phyloP scores from a whole-genome alignment of 208 protist species.

The Trypanosoma platydactyli region DNA sequence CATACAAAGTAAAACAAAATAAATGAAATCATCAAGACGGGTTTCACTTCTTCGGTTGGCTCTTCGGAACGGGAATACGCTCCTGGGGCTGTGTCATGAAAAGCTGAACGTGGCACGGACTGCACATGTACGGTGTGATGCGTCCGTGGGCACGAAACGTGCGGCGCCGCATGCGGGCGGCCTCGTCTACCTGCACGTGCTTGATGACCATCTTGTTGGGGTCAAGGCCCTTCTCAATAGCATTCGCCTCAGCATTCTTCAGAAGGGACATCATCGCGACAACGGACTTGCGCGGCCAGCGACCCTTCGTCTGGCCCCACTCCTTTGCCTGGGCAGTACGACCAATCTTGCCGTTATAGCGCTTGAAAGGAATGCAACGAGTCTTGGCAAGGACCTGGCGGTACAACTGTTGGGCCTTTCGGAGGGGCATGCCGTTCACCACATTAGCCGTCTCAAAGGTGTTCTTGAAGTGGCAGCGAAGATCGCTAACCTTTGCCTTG shows the following conservation, averaged over 20 bases:
- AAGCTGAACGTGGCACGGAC: constrained; percentile 74
- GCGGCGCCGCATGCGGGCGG: constrained; percentile 89
- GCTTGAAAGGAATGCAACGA: constrained; percentile 94
- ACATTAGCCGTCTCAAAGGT: constrained; percentile 93
- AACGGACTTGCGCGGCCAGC: constrained; percentile 95
- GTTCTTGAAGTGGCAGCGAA: constrained; percentile 96
- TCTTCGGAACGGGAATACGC: constrained; percentile 79
- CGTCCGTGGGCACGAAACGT: constrained; percentile 96
- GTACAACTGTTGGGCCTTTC: constrained; percentile 93
- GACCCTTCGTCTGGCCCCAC: constrained; percentile 90
- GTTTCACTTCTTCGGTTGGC: constrained; percentile 80
- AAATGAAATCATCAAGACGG: constrained; percentile 18
- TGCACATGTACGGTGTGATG: constrained; percentile 94
- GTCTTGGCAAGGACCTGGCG: constrained; percentile 94
- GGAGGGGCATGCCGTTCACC: constrained; percentile 72
- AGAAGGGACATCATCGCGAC: constrained; percentile 89
- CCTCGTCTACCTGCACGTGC: constrained; percentile 93
- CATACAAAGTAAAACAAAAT: constrained; percentile 16
- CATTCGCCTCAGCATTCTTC: constrained; percentile 94
- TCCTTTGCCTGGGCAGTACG: constrained; percentile 93
- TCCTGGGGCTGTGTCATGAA: constrained; percentile 86
- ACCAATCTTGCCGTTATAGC: constrained; percentile 92
- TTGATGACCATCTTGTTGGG: constrained; percentile 91
- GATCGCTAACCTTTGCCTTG: constrained; percentile 88
- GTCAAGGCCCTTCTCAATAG: constrained; percentile 89